Percentiles rank a stretch among this genome's conserved stretches.
Conservation (phyloP, 306 rosid species). For the Gillenia trifoliata region DNA sequence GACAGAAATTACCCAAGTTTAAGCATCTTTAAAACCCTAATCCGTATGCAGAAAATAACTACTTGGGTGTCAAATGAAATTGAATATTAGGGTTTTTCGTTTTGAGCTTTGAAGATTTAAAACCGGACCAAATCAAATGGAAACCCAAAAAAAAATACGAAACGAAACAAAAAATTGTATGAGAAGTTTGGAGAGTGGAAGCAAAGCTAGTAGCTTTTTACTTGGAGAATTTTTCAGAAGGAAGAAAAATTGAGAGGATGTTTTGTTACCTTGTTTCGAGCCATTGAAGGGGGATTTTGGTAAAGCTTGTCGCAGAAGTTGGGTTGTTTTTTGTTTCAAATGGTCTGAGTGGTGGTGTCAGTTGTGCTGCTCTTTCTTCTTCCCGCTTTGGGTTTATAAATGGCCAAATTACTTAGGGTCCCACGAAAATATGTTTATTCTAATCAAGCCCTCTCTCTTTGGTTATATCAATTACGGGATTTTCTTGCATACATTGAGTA, state of each 20-base stretch:
- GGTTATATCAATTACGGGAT: no score
- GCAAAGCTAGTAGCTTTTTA: not conserved
- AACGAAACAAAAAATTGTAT: not conserved
- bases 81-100: not conserved
- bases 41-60: not conserved
- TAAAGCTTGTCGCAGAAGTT: slow-evolving; percentile 32
- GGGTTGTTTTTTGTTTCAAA: not conserved
- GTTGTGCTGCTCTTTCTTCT: not conserved
- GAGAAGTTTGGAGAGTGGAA: not conserved
- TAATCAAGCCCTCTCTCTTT: not conserved
- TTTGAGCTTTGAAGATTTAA: not conserved
- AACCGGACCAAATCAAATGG: not conserved
- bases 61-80: not conserved
- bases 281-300: slow-evolving; percentile 41
- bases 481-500: no score
- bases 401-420: not conserved
- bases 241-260: not conserved
- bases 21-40: slow-evolving; percentile 9
- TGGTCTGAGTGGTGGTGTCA: not conserved
- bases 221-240: not conserved
- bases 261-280: slow-evolving; percentile 59
- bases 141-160: not conserved
- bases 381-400: slow-evolving; percentile 10
- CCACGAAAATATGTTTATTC: not conserved
- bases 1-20: not conserved